Conservation (phyloP, 257 asterid genomes). For the Echium plantagineum region DNA sequence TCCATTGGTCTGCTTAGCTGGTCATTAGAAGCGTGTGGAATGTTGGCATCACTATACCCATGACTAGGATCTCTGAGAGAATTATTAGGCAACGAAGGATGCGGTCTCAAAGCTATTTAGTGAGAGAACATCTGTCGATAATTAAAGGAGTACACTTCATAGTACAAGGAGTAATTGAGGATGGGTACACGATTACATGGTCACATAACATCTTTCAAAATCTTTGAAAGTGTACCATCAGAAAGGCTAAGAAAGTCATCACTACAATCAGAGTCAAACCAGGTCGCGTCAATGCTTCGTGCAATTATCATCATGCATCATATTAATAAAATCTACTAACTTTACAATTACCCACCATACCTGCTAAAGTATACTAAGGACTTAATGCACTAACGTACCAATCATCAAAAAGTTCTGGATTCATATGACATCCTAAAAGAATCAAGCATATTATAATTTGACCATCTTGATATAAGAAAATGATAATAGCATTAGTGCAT, state of each 20-base stretch:
- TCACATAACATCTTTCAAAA: too few relatives aligned
- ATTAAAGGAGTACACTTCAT: not conserved
- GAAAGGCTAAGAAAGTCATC: constrained; percentile 84
- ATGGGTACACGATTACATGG: too few relatives aligned
- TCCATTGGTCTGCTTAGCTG: constrained; percentile 24
- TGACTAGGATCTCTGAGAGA: too few relatives aligned
- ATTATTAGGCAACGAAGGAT: too few relatives aligned
- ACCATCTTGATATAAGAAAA: too few relatives aligned
- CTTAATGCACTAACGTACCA: not conserved
- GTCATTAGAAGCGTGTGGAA: constrained; percentile 19
- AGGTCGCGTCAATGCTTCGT: constrained; percentile 77
- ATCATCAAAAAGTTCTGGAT: not conserved
- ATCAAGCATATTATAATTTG: too few relatives aligned
- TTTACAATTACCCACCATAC: too few relatives aligned
- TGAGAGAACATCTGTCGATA: constrained; percentile 47
- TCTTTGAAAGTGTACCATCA: constrained; percentile 42
- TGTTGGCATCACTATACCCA: constrained; percentile 22
- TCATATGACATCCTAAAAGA: not conserved
- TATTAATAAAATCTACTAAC: too few relatives aligned
- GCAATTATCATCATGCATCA: too few relatives aligned
- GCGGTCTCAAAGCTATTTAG: constrained; percentile 37
- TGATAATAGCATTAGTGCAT: too few relatives aligned
- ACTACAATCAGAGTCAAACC: constrained; percentile 87
- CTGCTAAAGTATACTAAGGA: too few relatives aligned
- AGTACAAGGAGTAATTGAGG: not conserved